These are phyloP conservation scores for Suillus subalutaceus DNA, from an alignment of 768 basidiomycete genomes.

Conservation along the genomic window DNA sequence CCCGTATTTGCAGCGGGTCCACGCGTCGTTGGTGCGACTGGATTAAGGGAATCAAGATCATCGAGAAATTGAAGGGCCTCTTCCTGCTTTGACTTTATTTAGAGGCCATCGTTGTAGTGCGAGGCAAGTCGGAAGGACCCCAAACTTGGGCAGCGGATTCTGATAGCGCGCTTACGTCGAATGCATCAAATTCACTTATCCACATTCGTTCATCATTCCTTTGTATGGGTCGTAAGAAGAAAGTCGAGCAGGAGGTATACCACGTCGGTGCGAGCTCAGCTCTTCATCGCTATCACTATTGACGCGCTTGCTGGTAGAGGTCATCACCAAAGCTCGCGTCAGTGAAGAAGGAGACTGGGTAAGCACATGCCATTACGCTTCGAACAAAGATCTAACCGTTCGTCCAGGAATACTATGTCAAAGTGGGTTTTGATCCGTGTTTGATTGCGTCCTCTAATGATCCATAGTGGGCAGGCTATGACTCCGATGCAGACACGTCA, in stretches of 20 bases:
- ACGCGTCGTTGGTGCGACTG: conserved; percentile 30
- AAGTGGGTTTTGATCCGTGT: conserved; percentile 42
- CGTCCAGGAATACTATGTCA: conserved; percentile 65
- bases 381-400: conserved; percentile 3
- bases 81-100: conserved; percentile 75
- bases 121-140: neutral
- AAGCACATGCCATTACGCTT: conserved; percentile 22
- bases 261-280: conserved; percentile 47
- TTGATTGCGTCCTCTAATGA: conserved; percentile 9
- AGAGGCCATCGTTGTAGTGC: conserved; percentile 32
- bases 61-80: conserved; percentile 94
- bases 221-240: conserved; percentile 31
- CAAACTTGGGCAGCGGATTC: conserved; percentile 3
- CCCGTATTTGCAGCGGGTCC: conserved; percentile 26
- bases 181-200: neutral
- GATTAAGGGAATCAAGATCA: conserved; percentile 84
- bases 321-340: conserved; percentile 61
- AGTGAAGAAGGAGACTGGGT: conserved; percentile 55
- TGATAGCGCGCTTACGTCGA: conserved; percentile 5
- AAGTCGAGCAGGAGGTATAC: conserved; percentile 39
- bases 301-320: conserved; percentile 44
- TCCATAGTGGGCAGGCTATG: conserved; percentile 70
- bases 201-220: neutral
- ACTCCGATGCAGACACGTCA: conserved; percentile 58
- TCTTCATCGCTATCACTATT: neutral